A percentile compares a stretch with the other conserved stretches of the same genome.
Evolutionary conservation across 306 rosid species (phyloP).

Genomic region (cucumber (Cucumis sativus)): DNA sequence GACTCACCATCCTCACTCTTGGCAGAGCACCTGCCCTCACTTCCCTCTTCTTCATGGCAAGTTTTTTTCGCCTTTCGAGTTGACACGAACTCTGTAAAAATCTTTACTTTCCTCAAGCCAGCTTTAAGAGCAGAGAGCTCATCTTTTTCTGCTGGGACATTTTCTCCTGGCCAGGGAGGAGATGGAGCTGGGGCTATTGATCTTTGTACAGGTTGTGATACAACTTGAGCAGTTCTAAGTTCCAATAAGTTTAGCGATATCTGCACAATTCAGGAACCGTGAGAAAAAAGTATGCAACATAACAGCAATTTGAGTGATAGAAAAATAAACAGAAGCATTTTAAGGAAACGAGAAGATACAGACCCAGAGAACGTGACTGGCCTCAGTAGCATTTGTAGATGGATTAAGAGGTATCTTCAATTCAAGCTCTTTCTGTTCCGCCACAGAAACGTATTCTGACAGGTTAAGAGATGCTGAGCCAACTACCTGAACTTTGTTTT

Average conservation of each 20-base stretch:
- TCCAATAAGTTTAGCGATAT: slow-evolving; percentile 76
- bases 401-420: slow-evolving; percentile 52
- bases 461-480: slow-evolving; percentile 79
- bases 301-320: not conserved
- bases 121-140: slow-evolving; percentile 95
- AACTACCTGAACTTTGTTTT: slow-evolving; percentile 50
- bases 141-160: slow-evolving; percentile 51
- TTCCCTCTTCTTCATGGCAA: slow-evolving; percentile 64
- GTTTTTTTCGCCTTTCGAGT: slow-evolving; percentile 60
- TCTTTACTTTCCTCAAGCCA: slow-evolving; percentile 86
- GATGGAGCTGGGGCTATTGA: slow-evolving; percentile 48
- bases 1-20: slow-evolving; percentile 89
- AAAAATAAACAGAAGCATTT: not conserved
- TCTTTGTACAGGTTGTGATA: slow-evolving; percentile 43
- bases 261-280: slow-evolving; percentile 15
- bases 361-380: slow-evolving; percentile 57
- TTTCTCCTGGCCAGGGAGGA: slow-evolving; percentile 41
- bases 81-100: slow-evolving; percentile 68
- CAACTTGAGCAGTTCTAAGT: slow-evolving; percentile 62
- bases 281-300: not conserved
- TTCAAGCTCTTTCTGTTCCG: slow-evolving; percentile 64
- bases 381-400: slow-evolving; percentile 35
- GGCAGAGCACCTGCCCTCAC: slow-evolving; percentile 73
- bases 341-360: slow-evolving; percentile 7
- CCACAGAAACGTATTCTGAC: slow-evolving; percentile 62